Evolutionary conservation across 2,329 filamentous ascomycete genomes (phyloP).

Genomic region (Penicillium sp.): DNA sequence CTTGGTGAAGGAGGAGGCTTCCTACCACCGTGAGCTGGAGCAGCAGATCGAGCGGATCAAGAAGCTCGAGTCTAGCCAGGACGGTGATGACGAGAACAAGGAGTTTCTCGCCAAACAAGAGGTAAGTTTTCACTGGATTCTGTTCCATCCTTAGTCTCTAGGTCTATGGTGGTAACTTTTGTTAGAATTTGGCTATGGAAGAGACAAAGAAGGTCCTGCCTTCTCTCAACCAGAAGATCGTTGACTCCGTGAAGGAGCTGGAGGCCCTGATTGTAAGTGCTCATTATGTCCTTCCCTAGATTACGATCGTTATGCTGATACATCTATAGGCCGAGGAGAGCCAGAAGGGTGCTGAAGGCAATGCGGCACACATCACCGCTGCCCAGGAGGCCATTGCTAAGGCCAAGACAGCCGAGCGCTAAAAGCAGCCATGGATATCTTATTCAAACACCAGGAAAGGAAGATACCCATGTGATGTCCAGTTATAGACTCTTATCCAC

Average conservation of each 20-base stretch:
- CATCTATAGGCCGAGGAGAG: slow-evolving; percentile 37
- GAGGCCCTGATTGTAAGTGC: slow-evolving; percentile 71
- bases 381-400: slow-evolving; percentile 44
- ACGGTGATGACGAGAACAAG: slow-evolving; percentile 75
- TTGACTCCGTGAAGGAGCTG: slow-evolving; percentile 68
- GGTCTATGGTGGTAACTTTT: background rate
- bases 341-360: slow-evolving; percentile 40
- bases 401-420: slow-evolving; percentile 40
- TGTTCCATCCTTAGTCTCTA: background rate
- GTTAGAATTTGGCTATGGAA: slow-evolving; percentile 73
- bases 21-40: slow-evolving; percentile 82
- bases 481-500: slow-evolving; percentile 4
- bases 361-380: slow-evolving; percentile 42
- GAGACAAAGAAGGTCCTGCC: slow-evolving; percentile 85
- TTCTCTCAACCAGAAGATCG: slow-evolving; percentile 69
- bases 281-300: background rate
- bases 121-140: slow-evolving; percentile 52
- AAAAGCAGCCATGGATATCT: slow-evolving; percentile 10
- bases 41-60: slow-evolving; percentile 71
- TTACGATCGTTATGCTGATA: background rate
- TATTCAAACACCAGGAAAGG: background rate
- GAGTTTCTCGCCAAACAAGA: slow-evolving; percentile 83
- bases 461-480: slow-evolving; percentile 10
- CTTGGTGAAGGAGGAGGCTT: slow-evolving; percentile 86
- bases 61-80: slow-evolving; percentile 64